phyloP scores from a whole-genome alignment of 768 basidiomycete genomes.

The Termitomyces sp. region DNA sequence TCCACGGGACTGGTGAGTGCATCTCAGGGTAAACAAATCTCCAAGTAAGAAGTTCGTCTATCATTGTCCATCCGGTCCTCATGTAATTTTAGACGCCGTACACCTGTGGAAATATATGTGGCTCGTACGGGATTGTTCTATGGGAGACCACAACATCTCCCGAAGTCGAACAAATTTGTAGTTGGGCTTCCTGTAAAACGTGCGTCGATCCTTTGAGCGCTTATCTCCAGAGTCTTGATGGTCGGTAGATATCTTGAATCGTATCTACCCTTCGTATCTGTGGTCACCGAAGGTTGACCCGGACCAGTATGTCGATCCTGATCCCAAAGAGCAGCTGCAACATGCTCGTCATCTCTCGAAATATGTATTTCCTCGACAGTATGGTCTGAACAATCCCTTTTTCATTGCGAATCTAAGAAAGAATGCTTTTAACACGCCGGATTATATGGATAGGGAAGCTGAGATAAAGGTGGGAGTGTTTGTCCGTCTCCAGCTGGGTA shows the following conservation, averaged over 20 bases:
- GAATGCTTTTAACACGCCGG: conserved; percentile 30
- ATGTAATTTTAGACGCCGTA: conserved; percentile 22
- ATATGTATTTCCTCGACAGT: conserved; percentile 83
- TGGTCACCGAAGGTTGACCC: conserved; percentile 21
- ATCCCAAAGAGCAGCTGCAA: conserved; percentile 39
- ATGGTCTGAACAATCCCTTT: conserved; percentile 61
- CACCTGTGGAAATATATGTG: conserved; percentile 47
- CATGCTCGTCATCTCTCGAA: conserved; percentile 65
- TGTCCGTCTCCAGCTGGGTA: background rate
- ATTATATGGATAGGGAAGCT: conserved; percentile 55
- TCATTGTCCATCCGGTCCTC: background rate
- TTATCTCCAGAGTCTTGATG: background rate
- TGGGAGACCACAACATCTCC: conserved; percentile 48
- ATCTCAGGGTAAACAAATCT: background rate
- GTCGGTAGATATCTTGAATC: conserved; percentile 58
- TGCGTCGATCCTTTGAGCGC: conserved; percentile 24
- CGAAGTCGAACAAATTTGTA: conserved; percentile 40
- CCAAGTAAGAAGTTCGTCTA: background rate
- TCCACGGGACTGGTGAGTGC: background rate
- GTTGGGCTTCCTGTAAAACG: conserved; percentile 68
- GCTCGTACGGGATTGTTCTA: conserved; percentile 63
- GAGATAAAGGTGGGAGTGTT: conserved; percentile 57
- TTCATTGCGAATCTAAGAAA: conserved; percentile 14
- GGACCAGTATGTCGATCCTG: conserved; percentile 33
- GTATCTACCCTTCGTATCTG: conserved; percentile 39